Percentiles rank a stretch among this genome's conserved stretches.
phyloP scores from a whole-genome alignment of 768 basidiomycete genomes.

The Naganishia antarctica region DNA sequence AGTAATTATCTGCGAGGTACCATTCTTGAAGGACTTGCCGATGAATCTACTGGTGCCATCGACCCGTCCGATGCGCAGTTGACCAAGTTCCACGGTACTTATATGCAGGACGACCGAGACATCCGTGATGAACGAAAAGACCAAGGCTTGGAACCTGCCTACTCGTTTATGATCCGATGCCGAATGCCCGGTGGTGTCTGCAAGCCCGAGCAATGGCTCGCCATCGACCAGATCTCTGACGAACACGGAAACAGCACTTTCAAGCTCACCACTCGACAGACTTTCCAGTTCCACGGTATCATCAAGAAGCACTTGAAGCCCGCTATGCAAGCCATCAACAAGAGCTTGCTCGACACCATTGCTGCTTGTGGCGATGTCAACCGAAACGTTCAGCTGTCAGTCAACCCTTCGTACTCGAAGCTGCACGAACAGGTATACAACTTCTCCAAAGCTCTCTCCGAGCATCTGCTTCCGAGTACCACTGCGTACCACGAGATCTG shows the following conservation, averaged over 20 bases:
- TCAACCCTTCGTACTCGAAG: slow-evolving; percentile 82
- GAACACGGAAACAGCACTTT: slow-evolving; percentile 89
- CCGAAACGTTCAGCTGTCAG: slow-evolving; percentile 85
- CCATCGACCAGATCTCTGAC: slow-evolving; percentile 93
- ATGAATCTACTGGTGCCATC: slow-evolving; percentile 81
- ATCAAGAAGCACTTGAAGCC: slow-evolving; percentile 95
- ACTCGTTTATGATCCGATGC: slow-evolving; percentile 96
- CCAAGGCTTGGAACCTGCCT: slow-evolving; percentile 91
- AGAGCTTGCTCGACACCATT: slow-evolving; percentile 81
- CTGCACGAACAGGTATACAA: slow-evolving; percentile 76
- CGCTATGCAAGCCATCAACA: slow-evolving; percentile 93
- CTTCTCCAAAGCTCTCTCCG: slow-evolving; percentile 77
- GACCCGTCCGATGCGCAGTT: slow-evolving; percentile 85
- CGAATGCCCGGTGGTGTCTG: slow-evolving; percentile 96
- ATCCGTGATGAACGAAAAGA: slow-evolving; percentile 92
- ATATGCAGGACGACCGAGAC: slow-evolving; percentile 86
- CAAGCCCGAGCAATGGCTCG: slow-evolving; percentile 81
- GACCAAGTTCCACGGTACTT: slow-evolving; percentile 73
- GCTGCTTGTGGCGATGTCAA: slow-evolving; percentile 97
- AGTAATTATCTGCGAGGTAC: slow-evolving; percentile 90
- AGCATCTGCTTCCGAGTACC: slow-evolving; percentile 80
- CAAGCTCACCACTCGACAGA: slow-evolving; percentile 95
- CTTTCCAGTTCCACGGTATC: slow-evolving; percentile 99
- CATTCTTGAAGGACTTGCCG: slow-evolving; percentile 82
- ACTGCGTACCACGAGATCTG: slow-evolving; percentile 98